phyloP scores from a whole-genome alignment of 495 filamentous ascomycete genomes.

The Aspergillus olivimuriae region DNA sequence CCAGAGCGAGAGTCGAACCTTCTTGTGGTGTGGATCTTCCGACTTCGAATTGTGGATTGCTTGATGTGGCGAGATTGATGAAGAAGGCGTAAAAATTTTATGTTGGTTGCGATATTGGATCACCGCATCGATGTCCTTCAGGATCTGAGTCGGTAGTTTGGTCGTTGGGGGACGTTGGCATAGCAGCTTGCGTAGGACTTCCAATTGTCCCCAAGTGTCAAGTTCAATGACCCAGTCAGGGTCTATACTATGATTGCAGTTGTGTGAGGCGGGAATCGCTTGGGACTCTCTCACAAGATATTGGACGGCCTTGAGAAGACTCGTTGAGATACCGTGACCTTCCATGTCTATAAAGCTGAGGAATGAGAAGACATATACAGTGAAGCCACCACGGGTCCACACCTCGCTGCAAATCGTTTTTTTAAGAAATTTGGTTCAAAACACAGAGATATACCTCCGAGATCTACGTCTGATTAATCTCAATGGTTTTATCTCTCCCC shows the following conservation, averaged over 20 bases:
- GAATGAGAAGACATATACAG: background rate
- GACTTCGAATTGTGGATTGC: background rate
- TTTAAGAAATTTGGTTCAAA: too few relatives aligned
- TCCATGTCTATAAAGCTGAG: background rate
- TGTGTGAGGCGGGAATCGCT: background rate
- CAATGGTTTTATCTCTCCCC: too few relatives aligned
- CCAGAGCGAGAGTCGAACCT: slow-evolving; percentile 17
- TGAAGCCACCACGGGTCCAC: too few relatives aligned
- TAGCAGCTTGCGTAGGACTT: slow-evolving; percentile 8
- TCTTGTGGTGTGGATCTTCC: background rate
- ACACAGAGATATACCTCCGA: too few relatives aligned
- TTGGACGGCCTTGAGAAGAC: background rate
- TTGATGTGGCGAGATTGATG: slow-evolving; percentile 2
- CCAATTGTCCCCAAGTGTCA: slow-evolving; percentile 16
- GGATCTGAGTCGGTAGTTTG: slow-evolving; percentile 2
- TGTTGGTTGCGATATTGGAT: slow-evolving; percentile 13
- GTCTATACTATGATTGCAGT: too few relatives aligned
- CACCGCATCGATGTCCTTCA: slow-evolving; percentile 13
- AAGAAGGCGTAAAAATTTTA: slow-evolving; percentile 11
- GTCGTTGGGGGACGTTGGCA: slow-evolving; percentile 9
- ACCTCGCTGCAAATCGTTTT: too few relatives aligned
- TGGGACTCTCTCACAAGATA: slow-evolving; percentile 1
- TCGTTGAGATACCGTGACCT: background rate
- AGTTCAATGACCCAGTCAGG: slow-evolving; percentile 5
- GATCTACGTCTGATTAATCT: too few relatives aligned